These are phyloP conservation scores for Trichophyton simii DNA, from an alignment of 2,329 filamentous ascomycete genomes.

Conservation along the genomic window DNA sequence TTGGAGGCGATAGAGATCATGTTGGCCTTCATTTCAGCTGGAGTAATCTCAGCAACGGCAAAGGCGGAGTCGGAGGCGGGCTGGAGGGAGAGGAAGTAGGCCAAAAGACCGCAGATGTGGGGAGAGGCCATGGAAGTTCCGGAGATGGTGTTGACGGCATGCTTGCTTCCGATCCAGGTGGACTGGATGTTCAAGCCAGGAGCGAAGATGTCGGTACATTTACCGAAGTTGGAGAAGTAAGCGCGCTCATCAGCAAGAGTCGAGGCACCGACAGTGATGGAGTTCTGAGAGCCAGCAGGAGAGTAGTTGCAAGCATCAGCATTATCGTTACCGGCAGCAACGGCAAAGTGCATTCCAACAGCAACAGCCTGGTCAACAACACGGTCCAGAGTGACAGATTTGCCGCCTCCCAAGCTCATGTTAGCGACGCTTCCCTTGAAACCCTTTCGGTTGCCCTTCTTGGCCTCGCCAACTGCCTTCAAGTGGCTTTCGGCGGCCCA, in stretches of 20 bases:
- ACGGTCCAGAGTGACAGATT: conserved; percentile 79
- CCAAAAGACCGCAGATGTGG: conserved; percentile 88
- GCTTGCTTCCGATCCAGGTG: conserved; percentile 95
- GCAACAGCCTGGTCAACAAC: conserved; percentile 89
- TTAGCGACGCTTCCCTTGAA: conserved; percentile 99
- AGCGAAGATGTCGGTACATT: conserved; percentile 98
- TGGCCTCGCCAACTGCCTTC: conserved; percentile 62
- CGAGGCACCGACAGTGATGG: conserved; percentile 90
- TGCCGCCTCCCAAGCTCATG: conserved; percentile 98
- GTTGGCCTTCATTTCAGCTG: conserved; percentile 84
- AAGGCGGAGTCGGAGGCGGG: conserved; percentile 82
- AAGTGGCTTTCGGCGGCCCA: conserved; percentile 73
- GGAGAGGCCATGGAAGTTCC: conserved; percentile 99
- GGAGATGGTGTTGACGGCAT: conserved; percentile 96
- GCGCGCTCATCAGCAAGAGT: conserved; percentile 89
- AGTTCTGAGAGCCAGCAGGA: conserved; percentile 78
- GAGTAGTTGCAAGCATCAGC: conserved; percentile 99
- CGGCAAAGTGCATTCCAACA: conserved; percentile 90
- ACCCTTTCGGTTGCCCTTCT: conserved; percentile 79
- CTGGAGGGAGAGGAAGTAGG: conserved; percentile 96
- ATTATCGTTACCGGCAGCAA: conserved; percentile 97
- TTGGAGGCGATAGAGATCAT: conserved; percentile 72
- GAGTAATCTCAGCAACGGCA: conserved; percentile 76
- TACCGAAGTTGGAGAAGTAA: conserved; percentile 99
- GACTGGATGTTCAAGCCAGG: conserved; percentile 94